Evolutionary conservation across 2,329 filamentous ascomycete species (phyloP).

Genomic region (Sarocladium strictum): DNA sequence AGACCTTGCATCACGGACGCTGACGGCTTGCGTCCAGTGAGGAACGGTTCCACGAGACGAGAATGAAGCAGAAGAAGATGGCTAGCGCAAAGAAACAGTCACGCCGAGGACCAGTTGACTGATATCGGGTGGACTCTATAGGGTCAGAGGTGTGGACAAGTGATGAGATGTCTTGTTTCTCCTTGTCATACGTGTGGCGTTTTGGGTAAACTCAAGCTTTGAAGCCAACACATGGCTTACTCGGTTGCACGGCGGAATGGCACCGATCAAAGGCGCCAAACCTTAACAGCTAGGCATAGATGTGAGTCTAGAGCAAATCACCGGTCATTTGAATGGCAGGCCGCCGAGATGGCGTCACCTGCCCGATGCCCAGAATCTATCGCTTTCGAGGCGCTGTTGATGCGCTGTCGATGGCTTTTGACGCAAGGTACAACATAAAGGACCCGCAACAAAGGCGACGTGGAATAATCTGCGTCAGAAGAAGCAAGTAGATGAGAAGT

Average conservation of each 20-base stretch:
- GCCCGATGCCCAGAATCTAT: no score
- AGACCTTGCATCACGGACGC: neutral
- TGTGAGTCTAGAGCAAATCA: no score
- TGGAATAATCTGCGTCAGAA: no score
- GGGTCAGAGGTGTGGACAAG: neutral
- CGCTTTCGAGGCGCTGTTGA: no score
- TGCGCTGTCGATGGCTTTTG: no score
- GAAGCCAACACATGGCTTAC: neutral
- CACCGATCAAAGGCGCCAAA: neutral
- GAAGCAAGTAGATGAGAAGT: no score
- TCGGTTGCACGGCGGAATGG: neutral
- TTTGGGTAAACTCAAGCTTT: neutral
- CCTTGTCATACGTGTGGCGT: neutral
- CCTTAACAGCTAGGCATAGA: no score
- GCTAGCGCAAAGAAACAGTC: conserved; percentile 44
- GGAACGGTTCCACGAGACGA: conserved; percentile 37
- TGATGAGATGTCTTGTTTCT: no score
- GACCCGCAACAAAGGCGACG: no score
- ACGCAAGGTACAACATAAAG: no score
- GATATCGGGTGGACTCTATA: no score
- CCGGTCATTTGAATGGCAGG: no score
- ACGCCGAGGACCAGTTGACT: conserved; percentile 31
- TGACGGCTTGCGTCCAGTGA: conserved; percentile 32
- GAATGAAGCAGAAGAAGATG: conserved; percentile 43
- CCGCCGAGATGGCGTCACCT: neutral